These are phyloP conservation scores for Melanogaster broomeanus DNA, from an alignment of 768 basidiomycete genomes.

Conservation along the genomic window DNA sequence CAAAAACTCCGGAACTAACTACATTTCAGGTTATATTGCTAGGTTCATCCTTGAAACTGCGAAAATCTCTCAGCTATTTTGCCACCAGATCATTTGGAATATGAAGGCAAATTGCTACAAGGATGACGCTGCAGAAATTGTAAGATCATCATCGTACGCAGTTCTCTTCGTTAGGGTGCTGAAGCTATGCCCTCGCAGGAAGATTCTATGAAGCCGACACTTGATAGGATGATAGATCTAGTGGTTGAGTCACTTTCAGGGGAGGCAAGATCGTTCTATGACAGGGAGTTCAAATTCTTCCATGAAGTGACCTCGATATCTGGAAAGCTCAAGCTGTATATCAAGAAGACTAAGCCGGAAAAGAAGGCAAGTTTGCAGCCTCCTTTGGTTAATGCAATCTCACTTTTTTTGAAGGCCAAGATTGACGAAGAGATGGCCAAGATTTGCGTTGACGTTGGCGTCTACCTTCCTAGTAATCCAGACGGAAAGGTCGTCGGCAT, in stretches of 20 bases:
- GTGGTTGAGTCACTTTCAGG: conserved; percentile 89
- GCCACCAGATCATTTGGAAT: conserved; percentile 99
- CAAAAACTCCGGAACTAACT: neutral
- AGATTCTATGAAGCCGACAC: conserved; percentile 93
- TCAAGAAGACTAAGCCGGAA: conserved; percentile 93
- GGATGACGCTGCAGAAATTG: conserved; percentile 85
- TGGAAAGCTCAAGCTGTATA: conserved; percentile 93
- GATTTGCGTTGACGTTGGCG: conserved; percentile 89
- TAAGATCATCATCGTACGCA: conserved; percentile 43
- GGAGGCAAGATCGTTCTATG: conserved; percentile 85
- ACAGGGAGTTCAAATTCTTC: conserved; percentile 95
- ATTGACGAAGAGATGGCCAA: conserved; percentile 99
- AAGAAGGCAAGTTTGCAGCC: conserved; percentile 68
- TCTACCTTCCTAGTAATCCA: conserved; percentile 96
- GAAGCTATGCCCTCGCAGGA: conserved; percentile 49
- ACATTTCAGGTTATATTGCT: conserved; percentile 77
- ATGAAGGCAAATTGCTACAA: conserved; percentile 99
- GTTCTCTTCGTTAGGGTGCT: neutral
- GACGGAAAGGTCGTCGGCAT: conserved; percentile 97
- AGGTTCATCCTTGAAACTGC: conserved; percentile 97
- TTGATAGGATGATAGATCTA: conserved; percentile 81
- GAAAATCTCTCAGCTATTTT: conserved; percentile 96
- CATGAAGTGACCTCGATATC: conserved; percentile 97
- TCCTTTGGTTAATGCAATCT: neutral
- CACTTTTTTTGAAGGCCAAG: conserved; percentile 65